These are phyloP conservation scores for Prunus fruticosa DNA, from an alignment of 306 rosid genomes.

Conservation along the genomic window DNA sequence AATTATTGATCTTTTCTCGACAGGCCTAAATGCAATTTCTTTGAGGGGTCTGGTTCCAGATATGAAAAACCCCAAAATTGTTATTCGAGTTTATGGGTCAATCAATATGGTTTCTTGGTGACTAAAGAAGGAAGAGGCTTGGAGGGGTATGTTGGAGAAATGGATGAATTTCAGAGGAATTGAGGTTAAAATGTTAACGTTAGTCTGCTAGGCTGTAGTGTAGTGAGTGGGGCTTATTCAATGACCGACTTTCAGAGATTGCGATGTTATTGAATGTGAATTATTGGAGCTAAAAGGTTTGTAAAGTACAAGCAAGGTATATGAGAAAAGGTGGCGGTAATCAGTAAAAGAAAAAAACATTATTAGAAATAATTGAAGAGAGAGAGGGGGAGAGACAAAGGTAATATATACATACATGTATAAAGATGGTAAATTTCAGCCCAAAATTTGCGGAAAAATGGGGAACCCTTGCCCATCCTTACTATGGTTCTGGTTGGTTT, in stretches of 20 bases:
- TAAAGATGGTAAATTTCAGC: constrained; percentile 12
- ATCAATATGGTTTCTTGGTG: not conserved
- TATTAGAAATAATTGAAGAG: constrained; percentile 16
- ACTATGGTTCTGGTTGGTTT: constrained; percentile 19
- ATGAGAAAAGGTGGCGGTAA: constrained; percentile 2
- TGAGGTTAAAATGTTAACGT: constrained; percentile 12
- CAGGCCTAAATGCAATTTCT: not conserved
- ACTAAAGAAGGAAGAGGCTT: constrained; percentile 13
- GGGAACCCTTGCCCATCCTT: constrained; percentile 22
- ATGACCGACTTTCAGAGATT: constrained; percentile 29
- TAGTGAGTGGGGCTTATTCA: constrained; percentile 43
- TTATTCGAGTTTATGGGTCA: not conserved
- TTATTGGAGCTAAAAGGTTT: constrained; percentile 30
- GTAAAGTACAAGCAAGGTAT: constrained; percentile 13
- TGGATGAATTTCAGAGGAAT: constrained; percentile 24
- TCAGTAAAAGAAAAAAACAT: not conserved
- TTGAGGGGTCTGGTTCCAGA: not conserved
- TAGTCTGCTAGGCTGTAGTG: constrained; percentile 25
- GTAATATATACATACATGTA: not conserved
- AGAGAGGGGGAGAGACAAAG: constrained; percentile 7
- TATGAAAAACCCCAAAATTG: not conserved
- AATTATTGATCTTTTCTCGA: not conserved
- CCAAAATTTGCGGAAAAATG: constrained; percentile 26
- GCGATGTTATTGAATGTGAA: constrained; percentile 15
- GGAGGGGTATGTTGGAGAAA: constrained; percentile 5